Percentiles rank a stretch among this genome's conserved stretches.
phyloP scores from a whole-genome alignment of 2,329 filamentous ascomycete genomes.

The Ilyonectria mors-panacis region DNA sequence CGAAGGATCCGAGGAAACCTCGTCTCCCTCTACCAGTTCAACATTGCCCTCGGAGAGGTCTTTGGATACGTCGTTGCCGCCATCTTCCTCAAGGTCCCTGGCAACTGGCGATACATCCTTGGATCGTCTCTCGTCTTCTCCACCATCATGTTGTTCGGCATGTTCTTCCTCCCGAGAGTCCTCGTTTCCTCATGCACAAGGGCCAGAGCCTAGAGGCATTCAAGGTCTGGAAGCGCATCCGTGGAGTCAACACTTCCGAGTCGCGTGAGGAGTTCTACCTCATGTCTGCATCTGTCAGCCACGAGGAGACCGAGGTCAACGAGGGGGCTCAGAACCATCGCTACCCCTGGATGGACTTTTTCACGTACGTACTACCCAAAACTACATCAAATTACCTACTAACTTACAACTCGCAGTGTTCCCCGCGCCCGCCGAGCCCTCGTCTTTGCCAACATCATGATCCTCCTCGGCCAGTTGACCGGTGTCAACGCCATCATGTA shows the following conservation, averaged over 20 bases:
- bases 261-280: conserved; percentile 79
- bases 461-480: conserved; percentile 78
- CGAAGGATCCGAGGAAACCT: conserved; percentile 78
- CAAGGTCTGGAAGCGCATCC: conserved; percentile 81
- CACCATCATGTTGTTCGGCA: conserved; percentile 63
- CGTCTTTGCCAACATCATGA: conserved; percentile 79
- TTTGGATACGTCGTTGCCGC: conserved; percentile 81
- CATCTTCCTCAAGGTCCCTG: conserved; percentile 78
- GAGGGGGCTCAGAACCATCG: conserved; percentile 67
- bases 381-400: background rate
- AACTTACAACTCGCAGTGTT: conserved; percentile 52
- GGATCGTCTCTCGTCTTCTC: conserved; percentile 81
- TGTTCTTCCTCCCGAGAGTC: conserved; percentile 80
- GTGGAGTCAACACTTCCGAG: conserved; percentile 70
- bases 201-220: conserved; percentile 61
- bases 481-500: conserved; percentile 81
- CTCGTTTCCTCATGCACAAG: conserved; percentile 80
- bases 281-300: conserved; percentile 75
- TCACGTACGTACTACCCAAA: conserved; percentile 61
- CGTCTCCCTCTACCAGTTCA: conserved; percentile 82
- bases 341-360: conserved; percentile 81
- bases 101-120: conserved; percentile 82
- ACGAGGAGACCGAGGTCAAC: conserved; percentile 68
- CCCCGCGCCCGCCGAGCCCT: conserved; percentile 77
- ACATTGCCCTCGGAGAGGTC: conserved; percentile 82